Percentiles rank a stretch among this genome's conserved stretches.
Evolutionary conservation across 2,329 filamentous ascomycete species (phyloP).

Genomic region (Diplodia mutila): DNA sequence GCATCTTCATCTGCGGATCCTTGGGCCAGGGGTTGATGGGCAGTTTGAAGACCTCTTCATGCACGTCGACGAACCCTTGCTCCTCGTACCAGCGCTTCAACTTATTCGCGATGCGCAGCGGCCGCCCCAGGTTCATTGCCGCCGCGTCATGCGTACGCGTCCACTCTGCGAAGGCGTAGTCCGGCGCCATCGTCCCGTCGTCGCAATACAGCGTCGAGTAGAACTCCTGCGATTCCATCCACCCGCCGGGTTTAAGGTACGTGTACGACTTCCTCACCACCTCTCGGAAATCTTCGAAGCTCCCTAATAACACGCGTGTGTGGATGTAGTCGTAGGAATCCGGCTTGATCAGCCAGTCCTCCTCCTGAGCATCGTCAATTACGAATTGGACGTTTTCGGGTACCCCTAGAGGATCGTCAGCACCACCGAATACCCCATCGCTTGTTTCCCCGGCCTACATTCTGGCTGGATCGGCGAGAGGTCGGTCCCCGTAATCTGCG

Average conservation of each 20-base stretch:
- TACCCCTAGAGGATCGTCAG: constrained; percentile 41
- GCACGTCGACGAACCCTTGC: constrained; percentile 62
- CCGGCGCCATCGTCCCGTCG: constrained; percentile 56
- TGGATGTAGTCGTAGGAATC: constrained; percentile 63
- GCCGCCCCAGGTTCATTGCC: constrained; percentile 49
- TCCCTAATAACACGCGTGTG: constrained; percentile 61
- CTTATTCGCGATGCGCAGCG: constrained; percentile 58
- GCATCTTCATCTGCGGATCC: constrained; percentile 51
- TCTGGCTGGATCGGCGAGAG: constrained; percentile 47
- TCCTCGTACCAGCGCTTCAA: constrained; percentile 59
- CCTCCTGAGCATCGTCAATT: constrained; percentile 68
- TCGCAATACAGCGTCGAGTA: constrained; percentile 55
- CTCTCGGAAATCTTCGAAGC: constrained; percentile 59
- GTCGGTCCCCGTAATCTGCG: constrained; percentile 47
- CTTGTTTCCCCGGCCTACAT: constrained; percentile 31
- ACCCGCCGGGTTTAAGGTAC: constrained; percentile 62
- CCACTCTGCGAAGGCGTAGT: constrained; percentile 56
- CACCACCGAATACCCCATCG: neutral
- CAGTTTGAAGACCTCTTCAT: constrained; percentile 57
- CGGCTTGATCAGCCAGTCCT: constrained; percentile 59
- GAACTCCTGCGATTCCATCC: constrained; percentile 49
- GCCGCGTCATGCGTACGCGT: constrained; percentile 48
- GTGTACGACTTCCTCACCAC: constrained; percentile 57
- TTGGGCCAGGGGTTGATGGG: constrained; percentile 57
- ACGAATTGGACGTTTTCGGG: constrained; percentile 76